These are phyloP conservation scores for Bothia castanella DNA, from an alignment of 1,284 basidiomycete species.

Conservation along the genomic window DNA sequence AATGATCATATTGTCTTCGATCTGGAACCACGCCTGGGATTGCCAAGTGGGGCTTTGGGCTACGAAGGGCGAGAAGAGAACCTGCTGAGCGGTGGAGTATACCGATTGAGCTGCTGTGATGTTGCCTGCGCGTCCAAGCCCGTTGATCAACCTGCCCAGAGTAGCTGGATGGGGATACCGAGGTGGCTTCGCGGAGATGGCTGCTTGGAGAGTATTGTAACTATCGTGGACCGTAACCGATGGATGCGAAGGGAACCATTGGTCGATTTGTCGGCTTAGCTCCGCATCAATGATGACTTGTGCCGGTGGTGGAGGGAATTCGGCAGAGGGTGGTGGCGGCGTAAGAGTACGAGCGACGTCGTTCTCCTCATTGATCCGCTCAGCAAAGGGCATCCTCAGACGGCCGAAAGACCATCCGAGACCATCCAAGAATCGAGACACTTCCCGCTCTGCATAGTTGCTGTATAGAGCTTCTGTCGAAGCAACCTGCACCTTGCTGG, in stretches of 20 bases:
- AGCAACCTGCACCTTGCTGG: slow-evolving; percentile 19
- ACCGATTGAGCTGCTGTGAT: slow-evolving; percentile 60
- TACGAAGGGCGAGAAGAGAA: slow-evolving; percentile 42
- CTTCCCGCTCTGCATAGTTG: slow-evolving; percentile 17
- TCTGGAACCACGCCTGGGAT: slow-evolving; percentile 64
- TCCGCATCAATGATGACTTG: slow-evolving; percentile 25
- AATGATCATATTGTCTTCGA: slow-evolving; percentile 89
- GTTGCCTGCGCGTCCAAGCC: slow-evolving; percentile 61
- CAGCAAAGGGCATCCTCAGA: slow-evolving; percentile 22
- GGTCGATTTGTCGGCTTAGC: slow-evolving; percentile 40
- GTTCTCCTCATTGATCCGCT: slow-evolving; percentile 14
- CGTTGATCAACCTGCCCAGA: slow-evolving; percentile 63
- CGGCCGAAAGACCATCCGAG: slow-evolving; percentile 20
- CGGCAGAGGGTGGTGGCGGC: slow-evolving; percentile 10
- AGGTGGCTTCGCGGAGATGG: slow-evolving; percentile 30
- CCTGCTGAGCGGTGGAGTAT: slow-evolving; percentile 69
- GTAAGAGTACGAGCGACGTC: slow-evolving; percentile 10
- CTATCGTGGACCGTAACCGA: slow-evolving; percentile 30
- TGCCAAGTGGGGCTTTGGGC: slow-evolving; percentile 47
- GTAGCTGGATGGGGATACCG: slow-evolving; percentile 51
- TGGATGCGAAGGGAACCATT: slow-evolving; percentile 36
- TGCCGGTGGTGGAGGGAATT: slow-evolving; percentile 14
- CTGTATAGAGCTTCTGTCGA: slow-evolving; percentile 29
- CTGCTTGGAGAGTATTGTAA: slow-evolving; percentile 40
- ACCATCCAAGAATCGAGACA: slow-evolving; percentile 25